A percentile compares a stretch with the other conserved stretches of the same genome.
These are phyloP conservation scores for Candida pseudoglaebosa DNA, from an alignment of 805 yeast genomes.

Conservation along the genomic window DNA sequence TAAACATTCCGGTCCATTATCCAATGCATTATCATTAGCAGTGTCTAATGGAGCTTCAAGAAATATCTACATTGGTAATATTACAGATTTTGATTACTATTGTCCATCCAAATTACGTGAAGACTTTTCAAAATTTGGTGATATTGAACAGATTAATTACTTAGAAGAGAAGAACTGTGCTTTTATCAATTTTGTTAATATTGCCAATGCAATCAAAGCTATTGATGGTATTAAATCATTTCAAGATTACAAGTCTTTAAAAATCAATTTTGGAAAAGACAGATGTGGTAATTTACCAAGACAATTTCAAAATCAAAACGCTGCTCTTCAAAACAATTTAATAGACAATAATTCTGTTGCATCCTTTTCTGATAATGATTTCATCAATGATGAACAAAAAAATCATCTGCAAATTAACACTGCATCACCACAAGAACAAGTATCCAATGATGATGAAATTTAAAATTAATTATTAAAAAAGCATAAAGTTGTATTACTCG, in stretches of 20 bases:
- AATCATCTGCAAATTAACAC: neutral
- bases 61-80: constrained; percentile 82
- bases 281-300: constrained; percentile 94
- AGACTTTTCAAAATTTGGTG: constrained; percentile 83
- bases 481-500: neutral
- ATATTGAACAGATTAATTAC: constrained; percentile 90
- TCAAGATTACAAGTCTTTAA: constrained; percentile 57
- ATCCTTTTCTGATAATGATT: constrained; percentile 22
- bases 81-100: constrained; percentile 47
- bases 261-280: constrained; percentile 90
- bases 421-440: constrained; percentile 4
- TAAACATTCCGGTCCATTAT: constrained; percentile 88
- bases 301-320: constrained; percentile 47
- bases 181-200: constrained; percentile 86
- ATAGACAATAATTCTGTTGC: constrained; percentile 16
- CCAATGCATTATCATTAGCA: constrained; percentile 81
- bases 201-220: constrained; percentile 87
- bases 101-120: constrained; percentile 58
- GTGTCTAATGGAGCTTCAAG: constrained; percentile 93
- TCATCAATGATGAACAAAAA: constrained; percentile 17
- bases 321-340: constrained; percentile 4
- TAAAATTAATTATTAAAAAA: neutral
- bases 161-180: constrained; percentile 82
- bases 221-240: constrained; percentile 84
- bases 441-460: neutral